Base-by-base conservation (phyloP, 441 rosid genomes). In the Brassica hybrid region DNA sequence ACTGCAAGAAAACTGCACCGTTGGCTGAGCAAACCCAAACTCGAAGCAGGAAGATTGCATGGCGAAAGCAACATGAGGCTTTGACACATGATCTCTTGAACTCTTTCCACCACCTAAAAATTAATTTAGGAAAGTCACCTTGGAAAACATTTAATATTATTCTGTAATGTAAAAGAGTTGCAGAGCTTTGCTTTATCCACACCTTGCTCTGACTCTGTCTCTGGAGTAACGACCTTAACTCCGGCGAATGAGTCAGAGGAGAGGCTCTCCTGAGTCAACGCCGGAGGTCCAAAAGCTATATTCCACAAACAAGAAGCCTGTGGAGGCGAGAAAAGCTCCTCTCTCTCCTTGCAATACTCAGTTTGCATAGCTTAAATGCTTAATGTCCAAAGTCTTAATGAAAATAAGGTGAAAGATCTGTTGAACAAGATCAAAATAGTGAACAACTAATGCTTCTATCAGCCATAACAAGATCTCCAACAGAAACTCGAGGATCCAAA, bases 291-390 rank as follows among this genome's bases (percentile, higher is more conserved):
- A 43, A 84, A 79, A 56, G 74, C 68, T 0, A 14, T 52, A 78
- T 66, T 82, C 93, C 90, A 90, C 93, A 91, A 85, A 81, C 86
- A 82, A 57, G 76, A 81, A 52, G 75, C 60, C 19, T 88, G 71
- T 36, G 85, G 84, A 64, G 79, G 76, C 1, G 84, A 80, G n/a
- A 84, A 73, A 59, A 88, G 56, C 67, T 87, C 93, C 75, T 84
- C 93, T 69, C 82, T 89, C 41, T 57, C 74, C 74, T 70, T 70
- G 34, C 54, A 57, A 13, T 57, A 18, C 34, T 82, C 79, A 71
- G 88, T 80, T 82, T 88, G 92, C 96, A 85, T 87, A 80, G 90
- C 89, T 91, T 87, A 89, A 41, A 41, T n/a, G n/a, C n/a, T n/a
- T n/a, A n/a, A n/a, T 71, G 66, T 56, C 52, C 56, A 50, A 69